Conservation (phyloP, 2,329 filamentous ascomycete genomes). For the Aspergillus japonicus region DNA sequence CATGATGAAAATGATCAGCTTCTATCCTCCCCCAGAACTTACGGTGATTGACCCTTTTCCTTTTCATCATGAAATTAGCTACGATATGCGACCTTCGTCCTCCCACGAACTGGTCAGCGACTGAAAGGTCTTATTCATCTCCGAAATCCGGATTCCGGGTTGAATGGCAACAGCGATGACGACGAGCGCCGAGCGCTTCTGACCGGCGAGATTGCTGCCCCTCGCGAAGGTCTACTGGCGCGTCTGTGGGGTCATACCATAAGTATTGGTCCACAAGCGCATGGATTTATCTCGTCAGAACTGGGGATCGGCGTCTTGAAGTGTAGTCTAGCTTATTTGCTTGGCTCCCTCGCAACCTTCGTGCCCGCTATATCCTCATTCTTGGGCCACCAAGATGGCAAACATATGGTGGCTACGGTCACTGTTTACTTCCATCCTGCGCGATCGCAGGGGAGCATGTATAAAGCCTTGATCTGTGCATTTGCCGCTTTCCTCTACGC, state of each 20-base stretch:
- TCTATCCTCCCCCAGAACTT: background rate
- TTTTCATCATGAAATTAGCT: conserved; percentile 34
- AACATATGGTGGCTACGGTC: conserved; percentile 89
- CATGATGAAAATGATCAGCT: background rate
- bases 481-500: conserved; percentile 77
- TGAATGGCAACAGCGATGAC: conserved; percentile 29
- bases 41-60: background rate
- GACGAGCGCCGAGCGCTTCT: conserved; percentile 42
- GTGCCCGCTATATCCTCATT: conserved; percentile 69
- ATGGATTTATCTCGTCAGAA: conserved; percentile 66
- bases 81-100: conserved; percentile 80
- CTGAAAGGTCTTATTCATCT: conserved; percentile 77
- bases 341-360: conserved; percentile 85
- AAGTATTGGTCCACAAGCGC: conserved; percentile 43
- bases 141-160: conserved; percentile 51
- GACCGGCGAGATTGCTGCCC: conserved; percentile 22
- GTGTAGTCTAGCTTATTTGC: conserved; percentile 83
- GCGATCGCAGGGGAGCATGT: conserved; percentile 82
- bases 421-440: conserved; percentile 95
- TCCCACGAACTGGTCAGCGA: conserved; percentile 82
- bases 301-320: conserved; percentile 80
- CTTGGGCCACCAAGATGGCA: conserved; percentile 81
- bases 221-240: conserved; percentile 15
- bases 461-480: conserved; percentile 76
- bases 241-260: conserved; percentile 30